Evolutionary conservation across 306 rosid species (phyloP).

Genomic region (Quercus ilex): DNA sequence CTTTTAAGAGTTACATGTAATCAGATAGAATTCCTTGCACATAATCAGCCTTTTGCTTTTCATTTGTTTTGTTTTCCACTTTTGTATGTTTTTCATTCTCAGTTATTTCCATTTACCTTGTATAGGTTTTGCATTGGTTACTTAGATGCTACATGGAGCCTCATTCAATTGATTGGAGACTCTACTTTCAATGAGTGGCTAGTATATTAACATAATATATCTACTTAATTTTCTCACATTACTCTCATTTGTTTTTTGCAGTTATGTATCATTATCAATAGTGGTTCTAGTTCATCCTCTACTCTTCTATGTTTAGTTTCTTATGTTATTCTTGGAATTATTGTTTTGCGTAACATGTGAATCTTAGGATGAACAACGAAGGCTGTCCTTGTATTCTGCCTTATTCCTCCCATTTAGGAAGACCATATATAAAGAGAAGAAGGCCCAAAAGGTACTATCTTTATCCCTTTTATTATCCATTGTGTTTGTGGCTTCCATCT

Average conservation of each 20-base stretch:
- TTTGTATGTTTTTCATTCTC: neutral
- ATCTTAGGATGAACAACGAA: constrained; percentile 71
- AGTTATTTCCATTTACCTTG: constrained; percentile 4
- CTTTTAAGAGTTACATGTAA: neutral
- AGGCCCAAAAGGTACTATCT: constrained; percentile 55
- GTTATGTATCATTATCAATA: neutral
- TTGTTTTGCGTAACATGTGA: constrained; percentile 13
- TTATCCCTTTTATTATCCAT: constrained; percentile 6
- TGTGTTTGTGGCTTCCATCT: constrained; percentile 2
- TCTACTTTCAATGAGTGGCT: constrained; percentile 60
- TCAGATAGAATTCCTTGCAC: neutral
- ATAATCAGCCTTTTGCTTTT: neutral
- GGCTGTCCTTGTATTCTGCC: constrained; percentile 68
- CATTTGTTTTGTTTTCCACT: neutral
- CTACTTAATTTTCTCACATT: neutral
- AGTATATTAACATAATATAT: neutral
- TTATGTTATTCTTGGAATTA: constrained; percentile 9
- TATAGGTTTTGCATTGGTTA: constrained; percentile 57
- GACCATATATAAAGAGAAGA: constrained; percentile 59
- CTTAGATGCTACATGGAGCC: constrained; percentile 65
- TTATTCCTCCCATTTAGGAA: constrained; percentile 74
- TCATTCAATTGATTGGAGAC: constrained; percentile 51
- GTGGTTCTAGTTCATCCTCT: constrained; percentile 9
- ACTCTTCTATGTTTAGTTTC: constrained; percentile 10
- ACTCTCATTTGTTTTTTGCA: constrained; percentile 1